These are phyloP conservation scores for Termitomyces sp. DNA, from an alignment of 1,284 basidiomycete species.

Conservation along the genomic window DNA sequence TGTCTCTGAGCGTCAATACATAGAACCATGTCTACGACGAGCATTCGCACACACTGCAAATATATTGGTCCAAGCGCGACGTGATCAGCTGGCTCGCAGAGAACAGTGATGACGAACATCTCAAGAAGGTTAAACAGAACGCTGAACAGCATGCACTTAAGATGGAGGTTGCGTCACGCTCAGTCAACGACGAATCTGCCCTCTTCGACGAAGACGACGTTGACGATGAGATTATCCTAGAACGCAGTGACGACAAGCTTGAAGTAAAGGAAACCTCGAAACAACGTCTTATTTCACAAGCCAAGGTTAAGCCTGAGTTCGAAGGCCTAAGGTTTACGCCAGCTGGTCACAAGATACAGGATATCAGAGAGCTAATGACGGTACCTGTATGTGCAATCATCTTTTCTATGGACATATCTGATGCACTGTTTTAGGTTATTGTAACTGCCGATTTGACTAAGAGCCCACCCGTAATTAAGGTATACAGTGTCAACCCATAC, in stretches of 20 bases:
- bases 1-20: slow-evolving; percentile 9
- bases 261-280: slow-evolving; percentile 56
- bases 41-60: slow-evolving; percentile 81
- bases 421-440: slow-evolving; percentile 59
- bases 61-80: slow-evolving; percentile 89
- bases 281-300: slow-evolving; percentile 74
- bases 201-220: slow-evolving; percentile 85
- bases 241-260: slow-evolving; percentile 44
- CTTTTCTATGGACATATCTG: slow-evolving; percentile 5
- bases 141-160: slow-evolving; percentile 80
- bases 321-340: slow-evolving; percentile 71
- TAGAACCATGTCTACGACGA: slow-evolving; percentile 95
- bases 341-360: slow-evolving; percentile 87
- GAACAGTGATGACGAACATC: slow-evolving; percentile 89
- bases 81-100: slow-evolving; percentile 94
- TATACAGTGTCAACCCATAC: slow-evolving; percentile 85
- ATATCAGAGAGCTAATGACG: slow-evolving; percentile 85
- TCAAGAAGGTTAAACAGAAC: slow-evolving; percentile 88
- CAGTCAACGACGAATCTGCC: slow-evolving; percentile 80
- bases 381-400: slow-evolving; percentile 65
- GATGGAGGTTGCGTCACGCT: slow-evolving; percentile 80
- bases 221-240: slow-evolving; percentile 74
- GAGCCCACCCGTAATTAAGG: slow-evolving; percentile 91
- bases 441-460: slow-evolving; percentile 91
- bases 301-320: slow-evolving; percentile 67